Percentiles rank a stretch among this genome's conserved stretches.
phyloP scores from a whole-genome alignment of 805 yeast species.

The Cyberlindnera japonica region DNA sequence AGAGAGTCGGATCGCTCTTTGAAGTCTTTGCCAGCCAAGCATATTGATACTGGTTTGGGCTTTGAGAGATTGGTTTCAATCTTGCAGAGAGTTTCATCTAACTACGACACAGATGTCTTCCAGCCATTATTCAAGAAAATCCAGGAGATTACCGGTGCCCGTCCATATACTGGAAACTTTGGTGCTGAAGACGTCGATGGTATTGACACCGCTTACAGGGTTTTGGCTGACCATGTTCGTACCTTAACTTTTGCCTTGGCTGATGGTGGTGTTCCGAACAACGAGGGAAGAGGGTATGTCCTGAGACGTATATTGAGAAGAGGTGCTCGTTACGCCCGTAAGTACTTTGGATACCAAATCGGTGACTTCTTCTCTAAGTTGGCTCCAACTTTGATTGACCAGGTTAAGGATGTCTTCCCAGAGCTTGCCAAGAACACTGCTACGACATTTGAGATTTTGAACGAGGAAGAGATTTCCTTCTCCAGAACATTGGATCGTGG shows the following conservation, averaged over 20 bases:
- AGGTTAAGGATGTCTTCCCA: conserved; percentile 87
- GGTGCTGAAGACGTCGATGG: conserved; percentile 93
- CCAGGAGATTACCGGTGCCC: conserved; percentile 89
- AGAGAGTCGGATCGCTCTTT: conserved; percentile 85
- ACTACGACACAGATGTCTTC: conserved; percentile 97
- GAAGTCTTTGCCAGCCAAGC: conserved; percentile 86
- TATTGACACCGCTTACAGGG: conserved; percentile 96
- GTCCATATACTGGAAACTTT: conserved; percentile 88
- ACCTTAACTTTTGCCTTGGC: conserved; percentile 93
- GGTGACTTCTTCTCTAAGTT: conserved; percentile 90
- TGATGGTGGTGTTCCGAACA: conserved; percentile 99
- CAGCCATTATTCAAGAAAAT: conserved; percentile 81
- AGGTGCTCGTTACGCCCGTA: conserved; percentile 95
- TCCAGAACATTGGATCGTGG: conserved; percentile 97
- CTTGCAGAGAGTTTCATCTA: conserved; percentile 84
- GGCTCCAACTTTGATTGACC: conserved; percentile 89
- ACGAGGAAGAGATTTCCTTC: conserved; percentile 95
- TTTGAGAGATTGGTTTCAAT: conserved; percentile 96
- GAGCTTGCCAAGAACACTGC: conserved; percentile 72
- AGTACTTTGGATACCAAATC: conserved; percentile 92
- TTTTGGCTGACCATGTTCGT: conserved; percentile 96
- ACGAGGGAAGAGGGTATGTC: conserved; percentile 98
- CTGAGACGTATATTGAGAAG: conserved; percentile 95
- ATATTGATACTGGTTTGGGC: conserved; percentile 98
- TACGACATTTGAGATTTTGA: conserved; percentile 81